Conservation (phyloP, 2,329 filamentous ascomycete genomes). For the Sporothrix globosa region DNA sequence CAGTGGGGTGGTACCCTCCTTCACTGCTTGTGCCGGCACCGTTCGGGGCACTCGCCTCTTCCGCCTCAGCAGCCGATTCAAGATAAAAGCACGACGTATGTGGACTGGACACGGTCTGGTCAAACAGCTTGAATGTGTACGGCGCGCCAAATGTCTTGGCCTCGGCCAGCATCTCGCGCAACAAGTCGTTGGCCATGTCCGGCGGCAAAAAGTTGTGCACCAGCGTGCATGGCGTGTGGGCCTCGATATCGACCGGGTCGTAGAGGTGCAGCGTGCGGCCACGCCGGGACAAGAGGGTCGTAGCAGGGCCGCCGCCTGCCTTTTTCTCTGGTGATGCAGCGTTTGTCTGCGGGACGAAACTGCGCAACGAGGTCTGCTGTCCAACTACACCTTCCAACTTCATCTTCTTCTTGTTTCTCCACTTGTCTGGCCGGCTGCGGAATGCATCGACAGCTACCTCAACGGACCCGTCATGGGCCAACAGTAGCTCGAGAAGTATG, state of each 20-base stretch:
- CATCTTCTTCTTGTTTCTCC: conserved; percentile 29
- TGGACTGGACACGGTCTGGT: conserved; percentile 80
- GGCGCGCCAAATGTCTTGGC: conserved; percentile 65
- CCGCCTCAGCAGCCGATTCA: conserved; percentile 46
- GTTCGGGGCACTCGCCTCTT: not conserved
- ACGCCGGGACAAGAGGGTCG: conserved; percentile 59
- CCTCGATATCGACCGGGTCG: conserved; percentile 76
- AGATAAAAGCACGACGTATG: conserved; percentile 87
- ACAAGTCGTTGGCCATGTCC: conserved; percentile 70
- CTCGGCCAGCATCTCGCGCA: conserved; percentile 75
- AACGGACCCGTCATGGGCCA: conserved; percentile 78
- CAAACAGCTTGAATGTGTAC: conserved; percentile 80
- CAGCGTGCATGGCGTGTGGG: conserved; percentile 86
- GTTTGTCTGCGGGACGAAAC: conserved; percentile 34
- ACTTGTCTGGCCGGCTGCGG: conserved; percentile 45
- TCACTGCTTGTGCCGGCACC: not conserved
- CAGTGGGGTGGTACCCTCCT: not conserved
- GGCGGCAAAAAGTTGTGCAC: conserved; percentile 85
- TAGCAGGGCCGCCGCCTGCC: conserved; percentile 41
- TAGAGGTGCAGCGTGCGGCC: conserved; percentile 84
- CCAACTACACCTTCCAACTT: conserved; percentile 46
- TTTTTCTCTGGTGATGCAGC: conserved; percentile 40
- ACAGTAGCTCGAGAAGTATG: conserved; percentile 73
- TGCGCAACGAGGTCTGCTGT: conserved; percentile 66
- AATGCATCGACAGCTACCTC: conserved; percentile 64